Evolutionary conservation across 192 early-diverging fungal species (phyloP).

Genomic region (Backusella australiensis): DNA sequence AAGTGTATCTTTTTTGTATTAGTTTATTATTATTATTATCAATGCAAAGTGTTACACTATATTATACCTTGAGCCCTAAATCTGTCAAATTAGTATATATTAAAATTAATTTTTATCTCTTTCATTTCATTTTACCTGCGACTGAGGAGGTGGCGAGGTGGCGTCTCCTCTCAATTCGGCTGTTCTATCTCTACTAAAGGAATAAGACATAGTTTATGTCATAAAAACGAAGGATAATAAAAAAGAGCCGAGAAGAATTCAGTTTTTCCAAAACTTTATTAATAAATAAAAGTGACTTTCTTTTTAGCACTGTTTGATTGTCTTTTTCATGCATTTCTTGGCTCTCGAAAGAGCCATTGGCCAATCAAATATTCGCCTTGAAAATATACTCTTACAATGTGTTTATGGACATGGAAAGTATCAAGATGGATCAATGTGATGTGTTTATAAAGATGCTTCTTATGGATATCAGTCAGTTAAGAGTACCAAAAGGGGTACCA

Average conservation of each 20-base stretch:
- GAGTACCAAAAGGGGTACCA: too few relatives aligned
- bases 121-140: neutral
- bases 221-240: neutral
- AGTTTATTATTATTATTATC: neutral
- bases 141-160: neutral
- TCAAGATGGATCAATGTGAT: too few relatives aligned
- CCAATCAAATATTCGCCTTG: too few relatives aligned
- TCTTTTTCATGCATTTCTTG: too few relatives aligned
- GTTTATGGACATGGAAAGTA: too few relatives aligned
- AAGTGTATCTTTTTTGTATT: neutral
- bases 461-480: too few relatives aligned
- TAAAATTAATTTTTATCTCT: neutral
- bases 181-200: slow-evolving; percentile 27
- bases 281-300: neutral
- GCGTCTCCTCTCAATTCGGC: slow-evolving; percentile 17
- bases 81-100: slow-evolving; percentile 3
- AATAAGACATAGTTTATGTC: slow-evolving; percentile 13
- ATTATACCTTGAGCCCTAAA: neutral
- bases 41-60: neutral
- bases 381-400: too few relatives aligned
- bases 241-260: slow-evolving; percentile 1
- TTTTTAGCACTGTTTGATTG: neutral
- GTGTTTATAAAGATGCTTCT: too few relatives aligned
- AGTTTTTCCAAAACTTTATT: neutral
- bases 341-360: too few relatives aligned